Conservation (phyloP, 257 asterid species). For the Schizonepeta tenuifolia region DNA sequence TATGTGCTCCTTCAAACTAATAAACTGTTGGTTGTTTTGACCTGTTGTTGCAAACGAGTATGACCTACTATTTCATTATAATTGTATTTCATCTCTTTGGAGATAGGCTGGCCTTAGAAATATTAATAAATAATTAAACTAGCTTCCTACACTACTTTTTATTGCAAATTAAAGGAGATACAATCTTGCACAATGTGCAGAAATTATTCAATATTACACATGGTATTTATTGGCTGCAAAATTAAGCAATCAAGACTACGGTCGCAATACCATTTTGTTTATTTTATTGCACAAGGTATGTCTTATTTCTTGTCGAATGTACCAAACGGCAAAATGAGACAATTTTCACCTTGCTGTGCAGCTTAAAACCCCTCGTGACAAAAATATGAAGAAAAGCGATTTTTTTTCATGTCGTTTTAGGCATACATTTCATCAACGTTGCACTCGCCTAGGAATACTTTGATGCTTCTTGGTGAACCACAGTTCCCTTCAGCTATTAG, state of each 20-base stretch:
- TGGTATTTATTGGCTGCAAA: not conserved
- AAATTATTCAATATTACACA: not conserved
- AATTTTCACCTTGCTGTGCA: slow-evolving; percentile 7
- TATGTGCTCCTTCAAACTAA: slow-evolving; percentile 16
- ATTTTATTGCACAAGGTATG: not conserved
- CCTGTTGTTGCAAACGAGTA: too few species aligned
- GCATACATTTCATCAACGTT: slow-evolving; percentile 77
- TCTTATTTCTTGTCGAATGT: slow-evolving; percentile 29
- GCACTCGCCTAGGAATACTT: slow-evolving; percentile 94
- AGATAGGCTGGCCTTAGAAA: not conserved
- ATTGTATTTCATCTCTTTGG: not conserved
- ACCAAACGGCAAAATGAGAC: slow-evolving; percentile 1
- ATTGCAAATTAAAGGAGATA: not conserved
- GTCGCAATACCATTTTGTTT: not conserved
- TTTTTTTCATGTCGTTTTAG: slow-evolving; percentile 31
- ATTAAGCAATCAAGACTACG: not conserved
- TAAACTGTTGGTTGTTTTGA: not conserved
- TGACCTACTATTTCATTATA: too few species aligned
- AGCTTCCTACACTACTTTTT: not conserved
- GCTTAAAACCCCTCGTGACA: slow-evolving; percentile 10
- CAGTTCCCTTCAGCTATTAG: slow-evolving; percentile 95
- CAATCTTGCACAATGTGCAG: not conserved
- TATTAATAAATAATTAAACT: not conserved
- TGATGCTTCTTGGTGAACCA: slow-evolving; percentile 91
- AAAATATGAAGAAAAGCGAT: not conserved